phyloP scores from a whole-genome alignment of 2,329 filamentous ascomycete genomes.

The Neonectria neomacrospora region DNA sequence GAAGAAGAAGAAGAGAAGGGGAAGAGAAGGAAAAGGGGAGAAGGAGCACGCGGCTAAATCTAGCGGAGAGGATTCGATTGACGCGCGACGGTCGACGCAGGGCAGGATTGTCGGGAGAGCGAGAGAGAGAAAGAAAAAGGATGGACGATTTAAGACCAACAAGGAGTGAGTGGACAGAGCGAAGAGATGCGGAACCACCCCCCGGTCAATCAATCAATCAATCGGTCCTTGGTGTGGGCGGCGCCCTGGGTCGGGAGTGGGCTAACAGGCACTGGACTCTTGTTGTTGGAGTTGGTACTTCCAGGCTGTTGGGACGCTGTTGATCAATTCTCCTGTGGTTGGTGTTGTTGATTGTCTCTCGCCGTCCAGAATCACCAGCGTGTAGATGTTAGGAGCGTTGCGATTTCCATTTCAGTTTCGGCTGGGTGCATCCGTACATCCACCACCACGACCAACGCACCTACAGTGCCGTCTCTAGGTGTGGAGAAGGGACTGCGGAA shows the following conservation, averaged over 20 bases:
- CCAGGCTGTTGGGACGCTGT: no score
- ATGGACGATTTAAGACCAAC: constrained; percentile 9
- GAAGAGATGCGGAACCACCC: background rate
- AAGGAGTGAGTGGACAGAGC: background rate
- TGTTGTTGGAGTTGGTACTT: constrained; percentile 3
- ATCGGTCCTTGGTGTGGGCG: constrained; percentile 2
- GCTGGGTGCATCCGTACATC: background rate
- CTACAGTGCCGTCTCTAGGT: background rate
- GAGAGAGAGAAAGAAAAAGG: constrained; percentile 12
- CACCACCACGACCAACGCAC: no score
- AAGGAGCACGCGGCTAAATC: constrained; percentile 3
- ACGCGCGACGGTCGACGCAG: constrained; percentile 3
- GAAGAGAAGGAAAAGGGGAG: constrained; percentile 5
- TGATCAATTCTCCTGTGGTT: background rate
- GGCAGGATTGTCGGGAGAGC: constrained; percentile 15
- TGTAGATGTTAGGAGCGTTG: constrained; percentile 12
- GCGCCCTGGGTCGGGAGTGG: background rate
- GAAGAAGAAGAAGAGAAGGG: constrained; percentile 9
- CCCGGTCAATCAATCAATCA: constrained; percentile 3
- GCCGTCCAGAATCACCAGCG: background rate
- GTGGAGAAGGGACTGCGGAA: background rate
- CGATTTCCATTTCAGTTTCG: constrained; percentile 5
- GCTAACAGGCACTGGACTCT: background rate
- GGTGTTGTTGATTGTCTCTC: constrained; percentile 1
- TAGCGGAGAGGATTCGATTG: background rate